Percentiles rank a stretch among this genome's conserved stretches.
phyloP scores from a whole-genome alignment of 345 rosid species.

The Eucalyptus pumila region DNA sequence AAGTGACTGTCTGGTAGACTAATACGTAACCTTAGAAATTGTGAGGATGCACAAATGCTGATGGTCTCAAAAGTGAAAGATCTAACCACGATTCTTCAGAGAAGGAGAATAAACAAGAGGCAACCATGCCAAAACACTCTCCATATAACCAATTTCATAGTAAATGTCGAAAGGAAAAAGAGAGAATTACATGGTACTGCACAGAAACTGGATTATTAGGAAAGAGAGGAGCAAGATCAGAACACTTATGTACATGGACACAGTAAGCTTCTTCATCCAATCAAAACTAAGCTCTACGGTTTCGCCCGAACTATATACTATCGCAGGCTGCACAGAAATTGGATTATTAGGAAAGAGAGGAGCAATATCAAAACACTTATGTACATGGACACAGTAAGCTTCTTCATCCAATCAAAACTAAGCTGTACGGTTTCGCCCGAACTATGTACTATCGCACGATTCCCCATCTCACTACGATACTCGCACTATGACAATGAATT shows the following conservation, averaged over 20 bases:
- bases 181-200: background rate
- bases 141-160: background rate
- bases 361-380: background rate
- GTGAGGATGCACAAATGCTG: background rate
- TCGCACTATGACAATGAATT: constrained; percentile 9
- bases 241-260: background rate
- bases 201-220: background rate
- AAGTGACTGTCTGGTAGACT: background rate
- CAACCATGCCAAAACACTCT: background rate
- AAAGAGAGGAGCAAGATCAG: background rate
- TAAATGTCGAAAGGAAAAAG: background rate
- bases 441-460: background rate
- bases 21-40: background rate
- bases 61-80: background rate
- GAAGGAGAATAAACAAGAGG: background rate
- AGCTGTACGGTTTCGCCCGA: background rate
- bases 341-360: background rate
- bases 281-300: background rate
- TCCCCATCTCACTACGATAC: background rate
- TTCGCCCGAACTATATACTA: too few relatives aligned
- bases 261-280: background rate
- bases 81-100: background rate
- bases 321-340: background rate
- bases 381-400: background rate
- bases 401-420: background rate